Evolutionary conservation across 306 rosid genomes (phyloP), one percentile per base, ranked within the genome.

Genomic region (Carpinus fangiana): DNA sequence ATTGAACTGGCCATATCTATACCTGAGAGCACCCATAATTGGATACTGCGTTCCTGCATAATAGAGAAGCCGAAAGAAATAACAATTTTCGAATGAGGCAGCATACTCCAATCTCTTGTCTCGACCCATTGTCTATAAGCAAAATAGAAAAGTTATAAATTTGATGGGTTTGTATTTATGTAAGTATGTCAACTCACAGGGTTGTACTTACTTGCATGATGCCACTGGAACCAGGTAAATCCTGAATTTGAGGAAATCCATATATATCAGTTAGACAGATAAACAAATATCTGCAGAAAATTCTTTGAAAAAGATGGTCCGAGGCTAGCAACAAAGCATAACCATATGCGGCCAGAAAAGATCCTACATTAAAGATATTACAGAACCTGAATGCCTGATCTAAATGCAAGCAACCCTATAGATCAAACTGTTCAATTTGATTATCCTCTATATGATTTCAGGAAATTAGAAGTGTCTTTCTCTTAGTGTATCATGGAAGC

Each of bases 21-120:
- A 95, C 98, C 94, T 88, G 84, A 94, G 73, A 72, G 97, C 97
- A 77, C 98, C 98, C 93, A 94, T 90, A 53, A 92, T 92, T 77
- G 98, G 98, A 86, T 91, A 94, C 74, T 94, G 98, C 17, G 97
- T 92, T 83, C 96, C 98, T 46, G 96, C 96, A 81, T 87, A 91
- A 86, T 93, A 93, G 65, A 95, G 99, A 88, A 95, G 98, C 89
- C 93, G 93, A 72, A 93, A 90, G 84, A 91, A 51, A 84, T 95
- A 95, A 84, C 97, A 91, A 80, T 80, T 88, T 77, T 91, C 90
- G 60, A 95, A 95, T 45, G 97, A 90, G 71, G 98, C 95, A 50
- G 97, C 98, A 82, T 91, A 95, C 90, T 88, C 83, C 84, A 95
- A 84, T 73, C 96, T 90, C 87, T 88, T 76, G 75, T 92, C 98